Base-by-base conservation (phyloP, 1,284 basidiomycete species). In the Tilletia caries region DNA sequence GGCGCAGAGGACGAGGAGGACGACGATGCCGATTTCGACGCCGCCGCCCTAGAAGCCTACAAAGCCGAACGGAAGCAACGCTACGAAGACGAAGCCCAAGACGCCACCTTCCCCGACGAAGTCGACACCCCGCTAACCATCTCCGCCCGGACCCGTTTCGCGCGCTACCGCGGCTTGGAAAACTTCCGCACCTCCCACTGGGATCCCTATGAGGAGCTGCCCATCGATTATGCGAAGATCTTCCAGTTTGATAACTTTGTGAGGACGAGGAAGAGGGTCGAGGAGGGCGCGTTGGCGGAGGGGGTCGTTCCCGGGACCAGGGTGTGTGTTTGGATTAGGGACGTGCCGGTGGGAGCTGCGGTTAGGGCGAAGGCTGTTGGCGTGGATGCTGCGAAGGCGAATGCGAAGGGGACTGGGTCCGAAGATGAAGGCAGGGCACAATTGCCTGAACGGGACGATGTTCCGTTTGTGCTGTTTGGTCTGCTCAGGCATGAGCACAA, bases 191-290 rank as follows among this genome's bases (percentile, higher is more conserved):
- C 96, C 1, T 93, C 91, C 78, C 91, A 92, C 25, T 99, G 95
- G 95, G 95, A 98, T 83, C 90, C 95, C 6, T 98, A 93, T 78
- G 95, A 98, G 85, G 95, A 96, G 77, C 86, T 99, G 23, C 96
- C 95, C 3, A 84, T 90, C 67, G 95, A 98, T 80, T 98, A 98
- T 80, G 93, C 91, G 0, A 88, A 91, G 54, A 95, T 98, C 76
- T 99, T 98, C 85, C 92, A 95, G 84, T 98, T 98, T 80, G 94
- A 97, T 84, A 92, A 95, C 80, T 98, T 91, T 85, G 91, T 89
- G 80, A 88, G 91, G 29, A 98, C 93, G 1, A 90, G 92, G 76
- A 87, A 91, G 58, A 87, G 88, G 43, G 90, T 97, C 44, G 83
- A 84, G 32, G 88, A 71, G 29, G 68, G 71, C 44, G 74, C 80